These are phyloP conservation scores for Baeospora myosura DNA, from an alignment of 1,284 basidiomycete species.

Conservation along the genomic window DNA sequence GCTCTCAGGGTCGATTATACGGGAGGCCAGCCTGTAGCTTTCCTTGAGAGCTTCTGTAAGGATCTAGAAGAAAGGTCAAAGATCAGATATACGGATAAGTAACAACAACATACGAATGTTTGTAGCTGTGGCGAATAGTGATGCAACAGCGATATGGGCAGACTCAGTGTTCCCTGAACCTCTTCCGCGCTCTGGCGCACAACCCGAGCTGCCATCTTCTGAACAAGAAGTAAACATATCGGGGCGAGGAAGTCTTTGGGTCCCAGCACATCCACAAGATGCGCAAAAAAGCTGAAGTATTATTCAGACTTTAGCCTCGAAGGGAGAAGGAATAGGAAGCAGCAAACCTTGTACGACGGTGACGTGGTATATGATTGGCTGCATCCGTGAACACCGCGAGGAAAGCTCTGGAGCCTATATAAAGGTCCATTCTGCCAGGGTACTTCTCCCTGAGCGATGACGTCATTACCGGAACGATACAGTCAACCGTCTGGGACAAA, in stretches of 20 bases:
- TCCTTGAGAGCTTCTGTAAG: slow-evolving; percentile 66
- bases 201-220: slow-evolving; percentile 68
- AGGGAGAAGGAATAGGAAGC: slow-evolving; percentile 8
- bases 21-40: slow-evolving; percentile 48
- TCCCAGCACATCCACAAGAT: slow-evolving; percentile 85
- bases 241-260: slow-evolving; percentile 78
- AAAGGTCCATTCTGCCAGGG: slow-evolving; percentile 49
- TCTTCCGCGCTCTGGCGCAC: slow-evolving; percentile 62
- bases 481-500: slow-evolving; percentile 75
- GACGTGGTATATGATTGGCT: slow-evolving; percentile 78
- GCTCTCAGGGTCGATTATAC: slow-evolving; percentile 33
- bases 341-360: slow-evolving; percentile 74
- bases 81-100: slow-evolving; percentile 13
- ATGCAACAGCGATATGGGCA: slow-evolving; percentile 63
- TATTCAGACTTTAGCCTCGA: slow-evolving; percentile 10
- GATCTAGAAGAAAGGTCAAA: slow-evolving; percentile 41
- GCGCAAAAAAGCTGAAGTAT: slow-evolving; percentile 73
- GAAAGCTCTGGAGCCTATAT: slow-evolving; percentile 64
- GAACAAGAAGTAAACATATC: slow-evolving; percentile 80
- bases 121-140: slow-evolving; percentile 44
- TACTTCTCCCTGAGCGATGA: slow-evolving; percentile 60
- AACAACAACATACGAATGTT: slow-evolving; percentile 10
- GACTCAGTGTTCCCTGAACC: slow-evolving; percentile 48
- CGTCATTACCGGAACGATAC: slow-evolving; percentile 90
- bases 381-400: slow-evolving; percentile 87